Evolutionary conservation across 495 filamentous ascomycete species (phyloP).

Genomic region (Annulohypoxylon nitens): DNA sequence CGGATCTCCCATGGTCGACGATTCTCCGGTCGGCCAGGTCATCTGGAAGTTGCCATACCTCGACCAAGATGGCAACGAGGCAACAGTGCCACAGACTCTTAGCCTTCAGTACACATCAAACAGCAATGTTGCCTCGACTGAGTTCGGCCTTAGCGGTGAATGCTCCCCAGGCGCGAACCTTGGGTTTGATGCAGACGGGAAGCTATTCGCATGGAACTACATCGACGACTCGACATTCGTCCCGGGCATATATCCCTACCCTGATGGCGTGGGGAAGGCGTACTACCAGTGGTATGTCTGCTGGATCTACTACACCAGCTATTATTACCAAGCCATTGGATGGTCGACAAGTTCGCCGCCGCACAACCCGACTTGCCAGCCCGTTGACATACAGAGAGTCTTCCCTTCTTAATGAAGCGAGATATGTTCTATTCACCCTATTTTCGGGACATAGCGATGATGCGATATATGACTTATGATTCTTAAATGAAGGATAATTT

Average conservation of each 20-base stretch:
- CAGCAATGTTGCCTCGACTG: conserved; percentile 66
- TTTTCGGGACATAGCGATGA: neutral
- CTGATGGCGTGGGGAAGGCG: conserved; percentile 17
- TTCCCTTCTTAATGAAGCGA: conserved; percentile 8
- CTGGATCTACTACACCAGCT: conserved; percentile 62
- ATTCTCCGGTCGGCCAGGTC: conserved; percentile 52
- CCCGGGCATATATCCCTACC: conserved; percentile 34
- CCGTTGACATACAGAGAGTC: conserved; percentile 58
- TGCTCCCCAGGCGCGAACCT: conserved; percentile 37
- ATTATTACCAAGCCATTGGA: conserved; percentile 64
- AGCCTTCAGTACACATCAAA: conserved; percentile 55
- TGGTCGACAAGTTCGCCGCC: conserved; percentile 63
- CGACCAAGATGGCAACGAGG: conserved; percentile 44
- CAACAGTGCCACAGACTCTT: conserved; percentile 56
- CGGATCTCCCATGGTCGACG: conserved; percentile 46
- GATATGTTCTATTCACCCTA: neutral
- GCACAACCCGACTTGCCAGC: conserved; percentile 68
- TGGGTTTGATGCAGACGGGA: conserved; percentile 60
- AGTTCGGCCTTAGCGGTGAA: conserved; percentile 55
- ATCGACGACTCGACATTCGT: conserved; percentile 58
- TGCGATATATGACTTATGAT: conserved; percentile 1
- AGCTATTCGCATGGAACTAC: conserved; percentile 60
- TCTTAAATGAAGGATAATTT: neutral
- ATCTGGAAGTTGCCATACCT: conserved; percentile 56
- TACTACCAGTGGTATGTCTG: conserved; percentile 67